A percentile compares a stretch with the other conserved stretches of the same genome.
Conservation (phyloP, 192 early-diverging fungal genomes). For the Coemansia sp. region DNA sequence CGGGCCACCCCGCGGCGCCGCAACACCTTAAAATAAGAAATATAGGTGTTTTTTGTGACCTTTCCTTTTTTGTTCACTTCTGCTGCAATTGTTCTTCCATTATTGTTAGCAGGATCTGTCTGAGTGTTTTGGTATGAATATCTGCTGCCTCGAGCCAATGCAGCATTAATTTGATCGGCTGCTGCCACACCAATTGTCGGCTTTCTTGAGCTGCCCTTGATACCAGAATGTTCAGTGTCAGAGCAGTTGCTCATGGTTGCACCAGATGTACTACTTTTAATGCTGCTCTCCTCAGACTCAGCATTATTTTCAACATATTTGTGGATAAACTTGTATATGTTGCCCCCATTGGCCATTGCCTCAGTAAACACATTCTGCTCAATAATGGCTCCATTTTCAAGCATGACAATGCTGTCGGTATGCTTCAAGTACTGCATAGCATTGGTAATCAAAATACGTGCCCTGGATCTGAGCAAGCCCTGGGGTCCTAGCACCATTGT, state of each 20-base stretch:
- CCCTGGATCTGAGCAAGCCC: slow-evolving; percentile 45
- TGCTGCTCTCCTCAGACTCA: background rate
- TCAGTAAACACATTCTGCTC: background rate
- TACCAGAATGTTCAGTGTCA: too few relatives aligned
- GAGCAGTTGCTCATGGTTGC: background rate
- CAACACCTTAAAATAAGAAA: background rate
- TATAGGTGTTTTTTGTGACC: background rate
- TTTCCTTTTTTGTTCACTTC: background rate
- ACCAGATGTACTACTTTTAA: background rate
- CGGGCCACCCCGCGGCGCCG: too few relatives aligned
- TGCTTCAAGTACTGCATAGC: slow-evolving; percentile 51
- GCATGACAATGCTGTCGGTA: slow-evolving; percentile 46
- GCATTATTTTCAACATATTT: background rate
- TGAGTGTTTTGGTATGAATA: background rate
- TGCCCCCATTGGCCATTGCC: background rate
- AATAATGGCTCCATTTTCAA: slow-evolving; percentile 13
- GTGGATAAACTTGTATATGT: slow-evolving; percentile 2
- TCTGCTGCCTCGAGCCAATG: background rate
- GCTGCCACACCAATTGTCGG: too few relatives aligned
- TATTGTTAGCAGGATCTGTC: background rate
- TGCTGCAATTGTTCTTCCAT: background rate
- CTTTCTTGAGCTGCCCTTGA: too few relatives aligned
- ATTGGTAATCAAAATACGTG: slow-evolving; percentile 59
- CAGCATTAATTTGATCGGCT: too few relatives aligned
- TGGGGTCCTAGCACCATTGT: slow-evolving; percentile 49